Base-by-base conservation (phyloP, 768 basidiomycete genomes). In the Trametes meyenii region DNA sequence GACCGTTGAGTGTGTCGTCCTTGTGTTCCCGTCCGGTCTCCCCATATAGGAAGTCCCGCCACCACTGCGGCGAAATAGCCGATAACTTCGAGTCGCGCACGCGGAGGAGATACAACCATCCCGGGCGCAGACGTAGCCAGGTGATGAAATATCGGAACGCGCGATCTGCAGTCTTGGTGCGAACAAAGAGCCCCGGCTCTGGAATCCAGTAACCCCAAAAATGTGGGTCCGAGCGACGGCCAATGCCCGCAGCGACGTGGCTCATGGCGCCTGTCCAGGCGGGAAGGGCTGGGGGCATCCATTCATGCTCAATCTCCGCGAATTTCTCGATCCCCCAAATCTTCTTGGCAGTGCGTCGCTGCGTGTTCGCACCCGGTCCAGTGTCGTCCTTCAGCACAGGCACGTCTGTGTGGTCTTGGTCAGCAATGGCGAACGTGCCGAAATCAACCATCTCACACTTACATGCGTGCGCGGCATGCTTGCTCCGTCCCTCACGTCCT, bases 181-280 rank as follows among this genome's bases (percentile, higher is more conserved):
- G 36, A 8, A 53, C 21, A 14, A 53, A 19, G 12, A 53, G 38
- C 3, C 36, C 36, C 6, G 52, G 52, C 16, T 53, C 52, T 7
- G 52, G 52, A 19, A 53, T 40, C 52, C 52, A 53, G 39, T 53
- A 53, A 23, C 52, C 52, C 52, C 52, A 53, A 12, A 43, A 16
- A 12, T 43, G 7, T n/a, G 42, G 19, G 6, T 7, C 14, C 13
- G 52, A 40, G 3, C 43, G 40, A 17, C 19, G 8, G 19, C n/a
- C 39, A 21, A 7, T 5, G 21, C 19, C n/a, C n/a, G 12, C 39
- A 17, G n/a, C 52, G n/a, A 53, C 52, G 14, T 17, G 10, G 7
- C 6, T 6, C 52, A 53, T 53, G 3, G 38, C 52, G 1, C 24
- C 14, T 12, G 21, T 21, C 52, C 52, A 53, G 36, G 38, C 17